Evolutionary conservation across 2,329 filamentous ascomycete genomes (phyloP), one percentile per base, ranked within the genome.

Genomic region (Fonsecaea multimorphosa): DNA sequence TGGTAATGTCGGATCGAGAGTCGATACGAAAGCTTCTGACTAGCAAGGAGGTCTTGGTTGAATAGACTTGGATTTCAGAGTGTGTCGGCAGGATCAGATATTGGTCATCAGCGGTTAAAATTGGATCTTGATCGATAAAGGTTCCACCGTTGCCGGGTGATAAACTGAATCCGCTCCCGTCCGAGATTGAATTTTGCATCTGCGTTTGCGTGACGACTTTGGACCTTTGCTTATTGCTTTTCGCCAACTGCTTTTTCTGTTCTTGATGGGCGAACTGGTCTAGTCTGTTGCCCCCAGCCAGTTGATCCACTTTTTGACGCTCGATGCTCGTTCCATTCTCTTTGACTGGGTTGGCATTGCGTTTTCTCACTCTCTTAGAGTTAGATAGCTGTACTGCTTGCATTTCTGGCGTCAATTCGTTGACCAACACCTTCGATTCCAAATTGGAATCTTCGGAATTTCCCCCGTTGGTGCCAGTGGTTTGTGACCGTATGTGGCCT

Each of bases 61-160:
- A 91, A 78, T 95, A 96, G 29, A 97, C 85, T 75, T 93, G 90
- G 61, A 97, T 82, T 9, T 89, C 89, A 31, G 86, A 89, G 66
- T 88, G 86, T 73, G 92, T 91, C 34, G 89, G 86, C 63, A 96
- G 77, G 64, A 97, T 88, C 44, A 97, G 76, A 77, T 89, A 85
- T 79, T 84, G 82, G 71, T 86, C 84, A 74, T 89, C 84, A n/a
- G 71, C 68, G 2, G 85, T 84, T 73, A 88, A 84, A 8, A 87
- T 73, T 5, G 87, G 84, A 71, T 89, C 85, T 57, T 84, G 75
- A 53, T 83, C 77, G 63, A 85, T 77, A 72, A 86, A 86, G 61
- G 82, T 82, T 24, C 87, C 87, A 46, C 84, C 86, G 32, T 80
- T 74, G 7, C 82, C 76, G n/a, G 78, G 74, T 19, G 84, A 84